Conservation (phyloP, 2,329 filamentous ascomycete genomes). For the Ophiostoma pallidulum region DNA sequence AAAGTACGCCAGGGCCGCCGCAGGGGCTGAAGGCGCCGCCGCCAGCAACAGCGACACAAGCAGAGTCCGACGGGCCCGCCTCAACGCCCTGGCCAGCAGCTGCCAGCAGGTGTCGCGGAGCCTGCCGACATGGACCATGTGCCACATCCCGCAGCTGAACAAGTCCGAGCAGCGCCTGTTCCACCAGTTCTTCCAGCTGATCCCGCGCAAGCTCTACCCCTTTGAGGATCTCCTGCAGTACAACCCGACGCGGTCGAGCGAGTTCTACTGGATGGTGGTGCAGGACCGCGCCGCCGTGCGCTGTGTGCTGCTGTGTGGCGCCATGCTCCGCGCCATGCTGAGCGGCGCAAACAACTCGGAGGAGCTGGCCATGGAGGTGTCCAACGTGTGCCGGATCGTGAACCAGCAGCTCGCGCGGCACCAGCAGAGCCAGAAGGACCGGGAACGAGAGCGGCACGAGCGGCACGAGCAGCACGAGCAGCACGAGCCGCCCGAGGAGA, state of each 20-base stretch:
- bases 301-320: conserved; percentile 24
- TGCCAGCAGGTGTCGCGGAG: conserved; percentile 11
- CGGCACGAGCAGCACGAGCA: not conserved
- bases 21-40: not conserved
- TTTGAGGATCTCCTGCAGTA: conserved; percentile 25
- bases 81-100: conserved; percentile 4
- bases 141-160: conserved; percentile 16
- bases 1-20: not conserved
- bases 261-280: conserved; percentile 21
- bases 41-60: too few species aligned
- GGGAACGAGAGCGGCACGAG: not conserved
- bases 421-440: not conserved
- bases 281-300: conserved; percentile 21
- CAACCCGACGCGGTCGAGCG: conserved; percentile 21
- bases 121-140: conserved; percentile 13
- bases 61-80: conserved; percentile 4
- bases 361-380: conserved; percentile 15
- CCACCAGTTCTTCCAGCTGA: conserved; percentile 20
- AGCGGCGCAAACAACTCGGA: conserved; percentile 15
- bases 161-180: conserved; percentile 22
- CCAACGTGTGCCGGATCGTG: conserved; percentile 16
- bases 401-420: conserved; percentile 13
- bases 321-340: conserved; percentile 20
- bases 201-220: conserved; percentile 25
- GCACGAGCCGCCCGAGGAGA: not conserved